A percentile compares a stretch with the other conserved stretches of the same genome.
Evolutionary conservation across 208 protist genomes (phyloP).

Genomic region (Acanthamoeba sp.): DNA sequence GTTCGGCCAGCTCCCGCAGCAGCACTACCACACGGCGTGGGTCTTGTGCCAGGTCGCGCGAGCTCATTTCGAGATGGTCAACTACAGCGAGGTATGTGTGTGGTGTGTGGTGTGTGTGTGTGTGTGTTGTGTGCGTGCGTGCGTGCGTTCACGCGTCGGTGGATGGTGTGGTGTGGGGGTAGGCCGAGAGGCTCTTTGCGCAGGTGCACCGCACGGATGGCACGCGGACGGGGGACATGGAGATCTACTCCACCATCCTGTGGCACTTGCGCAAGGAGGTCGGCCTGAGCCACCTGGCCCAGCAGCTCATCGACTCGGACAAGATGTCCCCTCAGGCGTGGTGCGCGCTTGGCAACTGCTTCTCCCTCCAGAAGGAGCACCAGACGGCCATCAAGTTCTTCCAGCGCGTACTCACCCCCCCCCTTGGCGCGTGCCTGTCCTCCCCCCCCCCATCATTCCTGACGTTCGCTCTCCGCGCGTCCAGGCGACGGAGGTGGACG

Average conservation of each 20-base stretch:
- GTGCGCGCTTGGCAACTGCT: conserved; percentile 96
- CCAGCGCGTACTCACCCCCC: conserved; percentile 85
- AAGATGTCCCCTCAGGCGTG: conserved; percentile 92
- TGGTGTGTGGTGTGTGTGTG: conserved; percentile 10
- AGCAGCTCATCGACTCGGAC: conserved; percentile 93
- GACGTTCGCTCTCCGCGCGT: neutral
- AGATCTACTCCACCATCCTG: conserved; percentile 95
- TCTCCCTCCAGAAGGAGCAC: conserved; percentile 95
- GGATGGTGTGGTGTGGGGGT: conserved; percentile 87
- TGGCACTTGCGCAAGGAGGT: conserved; percentile 95
- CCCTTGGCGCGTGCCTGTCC: neutral
- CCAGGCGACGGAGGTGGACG: conserved; percentile 91
- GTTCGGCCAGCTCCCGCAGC: conserved; percentile 72
- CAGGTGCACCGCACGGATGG: conserved; percentile 80
- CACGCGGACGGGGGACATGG: conserved; percentile 83
- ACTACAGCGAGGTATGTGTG: conserved; percentile 76
- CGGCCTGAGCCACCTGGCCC: conserved; percentile 92
- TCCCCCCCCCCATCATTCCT: too few species aligned
- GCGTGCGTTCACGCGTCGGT: conserved; percentile 84
- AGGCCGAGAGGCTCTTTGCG: conserved; percentile 89
- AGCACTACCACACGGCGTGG: conserved; percentile 86
- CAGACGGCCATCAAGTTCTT: conserved; percentile 96
- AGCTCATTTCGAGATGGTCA: conserved; percentile 86
- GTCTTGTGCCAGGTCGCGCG: conserved; percentile 83
- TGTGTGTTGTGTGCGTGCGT: conserved; percentile 77